phyloP scores from a whole-genome alignment of 768 basidiomycete species.

The Pulveroboletus sp. region DNA sequence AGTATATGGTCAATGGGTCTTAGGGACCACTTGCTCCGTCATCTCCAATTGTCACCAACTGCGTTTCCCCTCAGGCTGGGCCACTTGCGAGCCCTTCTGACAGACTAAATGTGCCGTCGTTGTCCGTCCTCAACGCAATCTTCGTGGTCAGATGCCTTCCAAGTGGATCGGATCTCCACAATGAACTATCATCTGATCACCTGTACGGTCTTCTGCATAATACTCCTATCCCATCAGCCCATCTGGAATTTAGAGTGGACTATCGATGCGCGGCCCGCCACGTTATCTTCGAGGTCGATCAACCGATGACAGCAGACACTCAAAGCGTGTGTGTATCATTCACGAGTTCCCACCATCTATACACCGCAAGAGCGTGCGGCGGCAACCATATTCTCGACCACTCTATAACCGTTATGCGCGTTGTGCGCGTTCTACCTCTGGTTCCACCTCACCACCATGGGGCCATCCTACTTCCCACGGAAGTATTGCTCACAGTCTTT shows the following conservation, averaged over 20 bases:
- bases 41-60: no score
- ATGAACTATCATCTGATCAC: no score
- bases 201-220: no score
- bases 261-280: background rate
- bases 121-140: no score
- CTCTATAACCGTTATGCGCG: background rate
- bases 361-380: background rate
- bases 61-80: no score
- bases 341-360: background rate
- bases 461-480: background rate
- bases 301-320: background rate
- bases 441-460: background rate
- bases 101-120: no score
- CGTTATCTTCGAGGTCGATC: background rate
- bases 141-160: background rate
- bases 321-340: conserved; percentile 1
- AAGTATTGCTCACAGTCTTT: background rate
- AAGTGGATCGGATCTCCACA: background rate
- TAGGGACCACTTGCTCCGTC: no score
- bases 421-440: background rate
- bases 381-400: background rate
- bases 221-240: background rate
- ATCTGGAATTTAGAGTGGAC: background rate
- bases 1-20: no score
- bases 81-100: no score